Evolutionary conservation across 2,329 filamentous ascomycete genomes (phyloP).

Genomic region (Penicillium nordicum): DNA sequence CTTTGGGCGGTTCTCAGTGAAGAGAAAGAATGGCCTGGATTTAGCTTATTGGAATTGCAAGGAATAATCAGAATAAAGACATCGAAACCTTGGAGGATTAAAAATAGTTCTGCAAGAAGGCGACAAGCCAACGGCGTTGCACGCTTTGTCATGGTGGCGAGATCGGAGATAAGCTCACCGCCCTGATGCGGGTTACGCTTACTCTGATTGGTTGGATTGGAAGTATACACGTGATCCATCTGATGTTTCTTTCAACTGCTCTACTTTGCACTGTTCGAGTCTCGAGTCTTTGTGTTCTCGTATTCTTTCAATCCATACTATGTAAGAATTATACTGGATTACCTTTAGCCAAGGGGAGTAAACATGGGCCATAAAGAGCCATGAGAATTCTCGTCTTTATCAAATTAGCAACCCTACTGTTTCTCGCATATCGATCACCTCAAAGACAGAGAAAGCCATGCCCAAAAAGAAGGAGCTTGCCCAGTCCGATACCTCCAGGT

Average conservation of each 20-base stretch:
- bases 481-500: background rate
- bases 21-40: background rate
- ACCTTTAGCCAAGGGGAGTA: background rate
- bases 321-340: background rate
- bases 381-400: background rate
- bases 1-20: constrained; percentile 11
- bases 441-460: background rate
- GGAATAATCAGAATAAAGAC: background rate
- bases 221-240: background rate
- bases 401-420: background rate
- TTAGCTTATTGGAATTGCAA: background rate
- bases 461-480: background rate
- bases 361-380: background rate
- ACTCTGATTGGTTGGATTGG: background rate
- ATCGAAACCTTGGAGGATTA: background rate
- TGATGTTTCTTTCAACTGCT: background rate
- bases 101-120: constrained; percentile 8
- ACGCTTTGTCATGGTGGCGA: constrained; percentile 37
- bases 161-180: constrained; percentile 33
- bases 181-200: constrained; percentile 2
- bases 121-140: constrained; percentile 16
- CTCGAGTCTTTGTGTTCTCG: background rate
- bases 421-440: background rate
- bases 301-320: background rate
- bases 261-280: background rate